phyloP scores from a whole-genome alignment of 140 eudicot genomes.

The Anethum foeniculum region DNA sequence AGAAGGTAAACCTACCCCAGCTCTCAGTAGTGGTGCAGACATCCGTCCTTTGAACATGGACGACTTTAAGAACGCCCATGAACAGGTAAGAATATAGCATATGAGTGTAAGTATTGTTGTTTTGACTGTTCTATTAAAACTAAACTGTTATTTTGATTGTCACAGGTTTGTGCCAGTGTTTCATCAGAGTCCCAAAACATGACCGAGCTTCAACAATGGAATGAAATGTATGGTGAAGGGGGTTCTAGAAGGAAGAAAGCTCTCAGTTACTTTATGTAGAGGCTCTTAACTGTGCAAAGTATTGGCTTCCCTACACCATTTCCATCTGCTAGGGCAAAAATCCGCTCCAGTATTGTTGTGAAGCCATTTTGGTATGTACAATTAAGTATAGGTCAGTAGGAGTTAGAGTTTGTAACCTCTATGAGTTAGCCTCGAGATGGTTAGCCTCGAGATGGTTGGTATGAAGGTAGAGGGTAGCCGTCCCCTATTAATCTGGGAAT shows the following conservation, averaged over 20 bases:
- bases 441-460: slow-evolving; percentile 42
- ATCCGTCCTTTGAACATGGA: slow-evolving; percentile 65
- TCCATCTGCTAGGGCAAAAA: slow-evolving; percentile 6
- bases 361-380: slow-evolving; percentile 35
- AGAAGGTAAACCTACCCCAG: slow-evolving; percentile 73
- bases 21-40: slow-evolving; percentile 68
- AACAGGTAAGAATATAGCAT: slow-evolving; percentile 38
- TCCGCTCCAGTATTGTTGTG: slow-evolving; percentile 15
- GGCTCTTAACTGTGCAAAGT: slow-evolving; percentile 14
- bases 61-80: slow-evolving; percentile 79
- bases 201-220: slow-evolving; percentile 89
- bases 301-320: slow-evolving; percentile 3
- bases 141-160: not conserved
- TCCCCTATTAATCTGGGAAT: slow-evolving; percentile 10
- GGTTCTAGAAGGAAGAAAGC: slow-evolving; percentile 77
- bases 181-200: slow-evolving; percentile 74
- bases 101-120: not conserved
- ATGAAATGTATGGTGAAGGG: slow-evolving; percentile 84
- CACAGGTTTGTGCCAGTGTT: slow-evolving; percentile 87
- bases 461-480: slow-evolving; percentile 28
- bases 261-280: slow-evolving; percentile 76
- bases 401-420: slow-evolving; percentile 15
- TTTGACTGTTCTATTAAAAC: not conserved
- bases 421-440: slow-evolving; percentile 30
- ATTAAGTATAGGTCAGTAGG: slow-evolving; percentile 34